Conservation (phyloP, 2,329 filamentous ascomycete species). For the Verticillium isaacii region DNA sequence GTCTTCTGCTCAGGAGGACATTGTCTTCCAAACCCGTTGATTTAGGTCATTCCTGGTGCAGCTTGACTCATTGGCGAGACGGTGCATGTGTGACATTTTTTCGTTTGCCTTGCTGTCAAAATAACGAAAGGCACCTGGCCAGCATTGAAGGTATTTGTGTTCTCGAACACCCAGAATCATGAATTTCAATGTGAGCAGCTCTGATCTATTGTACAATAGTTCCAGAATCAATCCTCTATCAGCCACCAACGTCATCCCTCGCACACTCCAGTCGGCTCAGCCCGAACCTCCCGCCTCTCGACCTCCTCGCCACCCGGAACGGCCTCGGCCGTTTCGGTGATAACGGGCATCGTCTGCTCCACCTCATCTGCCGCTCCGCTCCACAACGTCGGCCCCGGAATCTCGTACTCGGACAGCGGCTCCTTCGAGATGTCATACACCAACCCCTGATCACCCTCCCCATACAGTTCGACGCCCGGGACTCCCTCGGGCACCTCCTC, state of each 20-base stretch:
- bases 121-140: too few relatives aligned
- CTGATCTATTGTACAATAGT: too few relatives aligned
- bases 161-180: too few relatives aligned
- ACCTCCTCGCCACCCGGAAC: slow-evolving; percentile 1
- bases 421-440: slow-evolving; percentile 27
- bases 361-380: slow-evolving; percentile 4
- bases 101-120: too few relatives aligned
- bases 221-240: neutral
- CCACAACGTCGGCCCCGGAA: slow-evolving; percentile 14
- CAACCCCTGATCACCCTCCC: slow-evolving; percentile 34
- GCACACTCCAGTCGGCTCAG: slow-evolving; percentile 11
- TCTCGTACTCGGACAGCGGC: slow-evolving; percentile 12
- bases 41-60: too few relatives aligned
- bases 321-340: neutral
- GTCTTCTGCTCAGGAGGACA: too few relatives aligned
- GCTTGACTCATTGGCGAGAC: too few relatives aligned
- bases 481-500: slow-evolving; percentile 28
- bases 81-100: too few relatives aligned
- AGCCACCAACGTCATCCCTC: neutral
- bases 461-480: slow-evolving; percentile 33
- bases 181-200: too few relatives aligned
- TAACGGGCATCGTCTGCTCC: slow-evolving; percentile 3
- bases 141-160: too few relatives aligned
- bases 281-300: slow-evolving; percentile 8
- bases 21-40: too few relatives aligned